Evolutionary conservation across 225 moss, liverwort and hornwort genomes (phyloP).

Genomic region (Thuidium tamariscinum): DNA sequence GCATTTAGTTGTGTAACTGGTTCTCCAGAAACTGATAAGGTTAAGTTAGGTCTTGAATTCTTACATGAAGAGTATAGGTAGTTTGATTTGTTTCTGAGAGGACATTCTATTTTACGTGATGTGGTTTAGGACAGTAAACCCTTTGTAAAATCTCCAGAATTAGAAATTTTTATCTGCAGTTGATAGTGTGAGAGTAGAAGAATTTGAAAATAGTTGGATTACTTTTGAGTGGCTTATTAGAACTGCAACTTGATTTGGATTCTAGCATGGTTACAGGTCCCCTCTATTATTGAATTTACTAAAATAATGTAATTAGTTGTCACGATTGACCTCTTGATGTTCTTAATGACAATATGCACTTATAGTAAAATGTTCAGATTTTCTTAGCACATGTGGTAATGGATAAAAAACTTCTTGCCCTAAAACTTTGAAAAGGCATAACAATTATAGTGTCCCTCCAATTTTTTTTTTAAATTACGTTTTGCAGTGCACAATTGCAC

Average conservation of each 20-base stretch:
- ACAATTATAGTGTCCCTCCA: background rate
- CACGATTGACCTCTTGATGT: background rate
- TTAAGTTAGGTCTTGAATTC: background rate
- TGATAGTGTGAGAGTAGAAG: too few species aligned
- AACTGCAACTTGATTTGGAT: background rate
- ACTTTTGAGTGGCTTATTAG: background rate
- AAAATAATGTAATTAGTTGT: too few species aligned
- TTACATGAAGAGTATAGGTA: background rate
- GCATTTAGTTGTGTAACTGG: too few species aligned
- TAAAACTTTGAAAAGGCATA: background rate
- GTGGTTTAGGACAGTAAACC: background rate
- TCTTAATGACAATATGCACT: background rate
- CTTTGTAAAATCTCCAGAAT: background rate
- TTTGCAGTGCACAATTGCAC: background rate
- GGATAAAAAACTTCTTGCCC: background rate
- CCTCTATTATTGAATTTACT: background rate
- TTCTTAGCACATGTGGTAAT: background rate
- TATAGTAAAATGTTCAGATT: background rate
- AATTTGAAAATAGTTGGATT: background rate
- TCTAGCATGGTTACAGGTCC: background rate
- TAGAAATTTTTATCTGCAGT: background rate
- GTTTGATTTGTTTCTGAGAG: background rate
- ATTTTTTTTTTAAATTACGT: background rate
- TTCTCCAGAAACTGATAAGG: background rate
- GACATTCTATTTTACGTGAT: background rate